A percentile compares a stretch with the other conserved stretches of the same genome.
These are phyloP conservation scores for Metschnikowia henanensis DNA, from an alignment of 805 yeast species.

Conservation along the genomic window DNA sequence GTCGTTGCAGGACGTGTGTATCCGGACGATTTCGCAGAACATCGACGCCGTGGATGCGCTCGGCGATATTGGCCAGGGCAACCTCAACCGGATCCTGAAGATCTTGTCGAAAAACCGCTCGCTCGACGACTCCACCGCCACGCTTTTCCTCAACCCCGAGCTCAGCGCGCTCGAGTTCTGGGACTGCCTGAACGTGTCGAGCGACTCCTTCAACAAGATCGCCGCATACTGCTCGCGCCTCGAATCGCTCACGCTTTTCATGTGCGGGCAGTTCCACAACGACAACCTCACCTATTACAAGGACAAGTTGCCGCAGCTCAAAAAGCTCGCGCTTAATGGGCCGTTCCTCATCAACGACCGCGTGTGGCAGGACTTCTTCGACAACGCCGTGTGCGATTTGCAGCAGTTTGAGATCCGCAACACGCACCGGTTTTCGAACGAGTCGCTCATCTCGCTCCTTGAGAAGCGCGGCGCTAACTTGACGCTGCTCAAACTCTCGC, in stretches of 20 bases:
- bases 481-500: conserved; percentile 56
- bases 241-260: conserved; percentile 63
- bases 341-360: conserved; percentile 79
- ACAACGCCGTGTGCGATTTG: conserved; percentile 52
- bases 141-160: conserved; percentile 67
- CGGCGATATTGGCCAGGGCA: conserved; percentile 82
- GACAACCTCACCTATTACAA: conserved; percentile 67
- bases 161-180: conserved; percentile 66
- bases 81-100: conserved; percentile 67
- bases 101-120: conserved; percentile 84
- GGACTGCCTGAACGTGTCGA: conserved; percentile 86
- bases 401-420: conserved; percentile 63
- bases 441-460: conserved; percentile 59
- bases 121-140: conserved; percentile 66
- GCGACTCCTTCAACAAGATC: conserved; percentile 63
- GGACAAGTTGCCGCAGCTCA: conserved; percentile 55
- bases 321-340: conserved; percentile 72
- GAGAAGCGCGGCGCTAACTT: conserved; percentile 57
- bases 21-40: conserved; percentile 60
- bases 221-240: conserved; percentile 80
- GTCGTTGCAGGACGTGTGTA: conserved; percentile 80
- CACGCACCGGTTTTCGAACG: conserved; percentile 80
- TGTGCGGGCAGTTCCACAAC: conserved; percentile 93
- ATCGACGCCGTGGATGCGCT: conserved; percentile 76
- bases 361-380: conserved; percentile 79